These are phyloP conservation scores for Trametes versicolor DNA, from an alignment of 1,284 basidiomycete genomes.

Conservation along the genomic window DNA sequence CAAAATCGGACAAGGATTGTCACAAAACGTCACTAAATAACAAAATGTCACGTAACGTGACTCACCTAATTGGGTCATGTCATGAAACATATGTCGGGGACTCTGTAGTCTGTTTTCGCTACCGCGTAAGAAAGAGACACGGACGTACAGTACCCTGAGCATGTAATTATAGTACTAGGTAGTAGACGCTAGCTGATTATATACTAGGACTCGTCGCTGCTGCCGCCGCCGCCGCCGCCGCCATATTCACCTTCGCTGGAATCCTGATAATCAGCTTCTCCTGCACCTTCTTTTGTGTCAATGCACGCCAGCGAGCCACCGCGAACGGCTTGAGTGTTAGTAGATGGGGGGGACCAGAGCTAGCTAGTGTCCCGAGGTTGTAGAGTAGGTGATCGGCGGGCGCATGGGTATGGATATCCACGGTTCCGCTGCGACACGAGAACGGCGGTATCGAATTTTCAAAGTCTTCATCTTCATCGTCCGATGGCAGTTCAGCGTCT, in stretches of 20 bases:
- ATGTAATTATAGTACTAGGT: no score
- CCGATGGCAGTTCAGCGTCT: no score
- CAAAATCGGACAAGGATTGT: conserved; percentile 10
- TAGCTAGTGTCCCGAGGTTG: conserved; percentile 4
- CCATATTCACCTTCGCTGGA: neutral
- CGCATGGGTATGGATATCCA: conserved; percentile 20
- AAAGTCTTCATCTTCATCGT: neutral
- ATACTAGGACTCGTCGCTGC: neutral
- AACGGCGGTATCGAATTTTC: neutral
- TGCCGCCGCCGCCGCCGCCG: neutral
- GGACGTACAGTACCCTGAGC: no score
- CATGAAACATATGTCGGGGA: neutral
- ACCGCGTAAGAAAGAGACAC: no score
- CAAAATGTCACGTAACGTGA: neutral
- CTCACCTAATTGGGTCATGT: no score
- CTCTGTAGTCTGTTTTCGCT: no score
- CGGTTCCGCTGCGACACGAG: conserved; percentile 8
- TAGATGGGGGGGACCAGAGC: neutral
- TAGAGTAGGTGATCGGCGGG: conserved; percentile 10
- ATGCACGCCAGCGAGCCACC: conserved; percentile 1
- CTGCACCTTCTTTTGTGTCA: conserved; percentile 18
- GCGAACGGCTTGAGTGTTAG: conserved; percentile 7
- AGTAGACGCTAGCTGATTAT: neutral
- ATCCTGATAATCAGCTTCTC: conserved; percentile 12
- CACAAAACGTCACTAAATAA: neutral